Conservation (phyloP, 345 rosid genomes). For the Kandelia obovata region DNA sequence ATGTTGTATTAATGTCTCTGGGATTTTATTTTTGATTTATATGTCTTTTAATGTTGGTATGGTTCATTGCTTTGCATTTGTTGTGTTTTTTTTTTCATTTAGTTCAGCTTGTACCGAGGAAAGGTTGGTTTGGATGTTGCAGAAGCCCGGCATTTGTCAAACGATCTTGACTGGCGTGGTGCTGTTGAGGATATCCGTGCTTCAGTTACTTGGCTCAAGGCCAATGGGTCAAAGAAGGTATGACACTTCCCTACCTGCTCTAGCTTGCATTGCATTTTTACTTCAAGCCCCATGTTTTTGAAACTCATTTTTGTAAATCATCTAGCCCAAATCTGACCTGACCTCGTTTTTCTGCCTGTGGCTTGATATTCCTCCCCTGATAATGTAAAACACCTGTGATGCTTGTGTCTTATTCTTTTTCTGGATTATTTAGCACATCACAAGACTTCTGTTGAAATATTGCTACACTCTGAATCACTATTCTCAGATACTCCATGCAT, state of each 20-base stretch:
- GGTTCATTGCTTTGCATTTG: background rate
- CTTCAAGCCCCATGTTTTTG: background rate
- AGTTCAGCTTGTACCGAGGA: slow-evolving; percentile 75
- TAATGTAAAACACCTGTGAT: too few relatives aligned
- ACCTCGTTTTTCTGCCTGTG: too few relatives aligned
- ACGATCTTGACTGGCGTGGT: slow-evolving; percentile 92
- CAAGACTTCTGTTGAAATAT: too few relatives aligned
- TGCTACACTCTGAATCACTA: too few relatives aligned
- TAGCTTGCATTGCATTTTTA: background rate
- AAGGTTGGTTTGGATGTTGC: slow-evolving; percentile 87
- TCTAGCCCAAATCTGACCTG: too few relatives aligned
- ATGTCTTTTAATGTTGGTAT: background rate
- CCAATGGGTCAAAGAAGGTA: slow-evolving; percentile 87
- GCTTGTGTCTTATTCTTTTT: too few relatives aligned
- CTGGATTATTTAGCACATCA: too few relatives aligned
- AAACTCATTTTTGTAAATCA: too few relatives aligned
- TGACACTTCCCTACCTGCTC: background rate
- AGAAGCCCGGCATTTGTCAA: slow-evolving; percentile 95
- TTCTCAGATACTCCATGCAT: too few relatives aligned
- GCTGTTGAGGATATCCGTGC: slow-evolving; percentile 86
- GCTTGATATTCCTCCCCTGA: too few relatives aligned
- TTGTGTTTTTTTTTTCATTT: background rate
- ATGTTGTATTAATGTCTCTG: too few relatives aligned
- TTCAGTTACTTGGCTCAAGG: slow-evolving; percentile 81
- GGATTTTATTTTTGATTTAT: too few relatives aligned